These are phyloP conservation scores for Kurtzmaniella fragi DNA, from an alignment of 805 yeast species.

Conservation along the genomic window DNA sequence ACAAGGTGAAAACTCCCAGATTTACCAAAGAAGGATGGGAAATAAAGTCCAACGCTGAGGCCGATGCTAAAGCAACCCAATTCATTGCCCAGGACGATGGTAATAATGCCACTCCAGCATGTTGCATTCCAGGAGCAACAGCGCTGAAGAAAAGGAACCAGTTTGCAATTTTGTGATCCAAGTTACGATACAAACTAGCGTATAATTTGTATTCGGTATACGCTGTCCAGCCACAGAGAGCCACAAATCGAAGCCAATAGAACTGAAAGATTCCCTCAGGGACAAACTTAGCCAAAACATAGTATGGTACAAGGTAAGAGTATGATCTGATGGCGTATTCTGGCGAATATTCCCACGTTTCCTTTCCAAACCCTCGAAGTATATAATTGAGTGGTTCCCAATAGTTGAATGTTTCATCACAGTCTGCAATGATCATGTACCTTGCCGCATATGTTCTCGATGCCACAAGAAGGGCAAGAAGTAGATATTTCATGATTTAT, in stretches of 20 bases:
- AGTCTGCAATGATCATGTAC: constrained; percentile 74
- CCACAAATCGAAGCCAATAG: constrained; percentile 46
- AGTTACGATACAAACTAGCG: constrained; percentile 30
- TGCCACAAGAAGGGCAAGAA: constrained; percentile 1
- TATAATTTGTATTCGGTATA: constrained; percentile 52
- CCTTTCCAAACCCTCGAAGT: constrained; percentile 79
- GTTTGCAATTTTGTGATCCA: constrained; percentile 39
- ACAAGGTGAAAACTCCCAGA: constrained; percentile 24
- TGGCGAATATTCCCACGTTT: constrained; percentile 97
- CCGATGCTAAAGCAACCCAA: constrained; percentile 40
- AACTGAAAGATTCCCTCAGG: constrained; percentile 26
- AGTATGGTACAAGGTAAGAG: constrained; percentile 60
- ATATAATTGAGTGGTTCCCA: constrained; percentile 90
- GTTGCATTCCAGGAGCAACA: constrained; percentile 78
- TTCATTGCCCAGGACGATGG: constrained; percentile 74
- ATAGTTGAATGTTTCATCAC: constrained; percentile 89
- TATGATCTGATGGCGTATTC: constrained; percentile 83
- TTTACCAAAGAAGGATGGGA: neutral
- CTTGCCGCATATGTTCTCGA: constrained; percentile 37
- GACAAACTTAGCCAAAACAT: constrained; percentile 20
- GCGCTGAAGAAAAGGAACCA: constrained; percentile 62
- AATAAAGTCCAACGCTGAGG: constrained; percentile 27
- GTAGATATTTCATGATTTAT: neutral
- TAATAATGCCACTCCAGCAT: constrained; percentile 78
- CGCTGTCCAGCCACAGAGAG: constrained; percentile 31